Conservation (phyloP, 208 protist species). For the Trypanosoma congolense region DNA sequence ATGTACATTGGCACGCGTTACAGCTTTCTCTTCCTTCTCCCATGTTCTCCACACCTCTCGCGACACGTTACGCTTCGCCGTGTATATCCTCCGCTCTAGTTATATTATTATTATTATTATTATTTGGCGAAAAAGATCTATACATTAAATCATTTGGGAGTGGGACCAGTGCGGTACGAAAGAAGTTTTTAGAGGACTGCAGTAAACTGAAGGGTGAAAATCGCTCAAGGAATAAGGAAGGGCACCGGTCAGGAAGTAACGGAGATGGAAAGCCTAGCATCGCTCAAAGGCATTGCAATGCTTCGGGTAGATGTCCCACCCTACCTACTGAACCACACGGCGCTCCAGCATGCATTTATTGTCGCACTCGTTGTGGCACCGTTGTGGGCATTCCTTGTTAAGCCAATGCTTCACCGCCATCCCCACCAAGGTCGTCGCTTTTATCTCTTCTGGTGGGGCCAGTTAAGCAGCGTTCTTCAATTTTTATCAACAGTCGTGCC, state of each 20-base stretch:
- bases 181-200: too few species aligned
- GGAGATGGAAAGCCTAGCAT: not conserved
- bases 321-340: slow-evolving; percentile 19
- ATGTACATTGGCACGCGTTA: too few species aligned
- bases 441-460: not conserved
- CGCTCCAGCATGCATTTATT: slow-evolving; percentile 15
- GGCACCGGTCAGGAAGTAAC: not conserved
- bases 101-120: too few species aligned
- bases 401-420: slow-evolving; percentile 27
- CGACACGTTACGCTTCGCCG: too few species aligned
- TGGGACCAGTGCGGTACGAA: too few species aligned
- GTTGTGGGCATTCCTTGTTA: slow-evolving; percentile 49
- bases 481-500: not conserved
- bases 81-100: too few species aligned
- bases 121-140: too few species aligned
- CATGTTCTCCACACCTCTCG: too few species aligned
- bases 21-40: too few species aligned
- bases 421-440: not conserved
- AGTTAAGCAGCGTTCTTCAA: not conserved
- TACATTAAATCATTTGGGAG: too few species aligned
- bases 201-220: not conserved
- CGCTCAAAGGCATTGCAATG: not conserved
- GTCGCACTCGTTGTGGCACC: slow-evolving; percentile 39
- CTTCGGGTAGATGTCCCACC: slow-evolving; percentile 1
- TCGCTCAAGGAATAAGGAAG: not conserved